Evolutionary conservation across 2,329 filamentous ascomycete species (phyloP), one percentile per base, ranked within the genome.

Genomic region (Alternaria novae-zelandiae): DNA sequence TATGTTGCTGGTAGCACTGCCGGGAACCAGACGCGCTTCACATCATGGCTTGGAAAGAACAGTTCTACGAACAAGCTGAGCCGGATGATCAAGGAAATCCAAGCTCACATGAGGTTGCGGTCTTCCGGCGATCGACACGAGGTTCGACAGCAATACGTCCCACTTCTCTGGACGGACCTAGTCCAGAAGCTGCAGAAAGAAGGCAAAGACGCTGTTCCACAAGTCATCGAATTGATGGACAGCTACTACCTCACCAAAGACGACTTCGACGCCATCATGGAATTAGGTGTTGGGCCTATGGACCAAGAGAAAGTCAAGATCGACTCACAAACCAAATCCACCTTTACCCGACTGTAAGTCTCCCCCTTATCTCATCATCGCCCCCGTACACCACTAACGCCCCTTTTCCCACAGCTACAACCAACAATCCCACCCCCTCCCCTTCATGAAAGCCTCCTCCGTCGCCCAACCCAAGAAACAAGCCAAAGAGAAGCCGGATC

Each of bases 171-270:
- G 93, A 87, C 91, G 49, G 88, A 90, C 74, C 86, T 95, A 21
- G 86, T 97, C 68, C 89, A 91, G 71, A 87, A 88, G 62, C 83
- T 99, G 57, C 87, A 93, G 72, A 79, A 83, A 0, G 90, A 96
- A 61, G 96, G 96, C 71, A 96, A 93, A 74, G 94, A 96, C 1
- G 87, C 87, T 8, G 91, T 97, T 5, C 86, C 88, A 1, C 90
- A 92, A 2, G 90, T 97, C 57, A 99, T 99, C 74, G 89, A 96
- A 57, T 85, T 97, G 57, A 98, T 99, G 96, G 96, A 99, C 77
- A 94, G 91, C 77, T 99, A 99, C 81, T 99, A 91, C 80, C 84
- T 99, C 61, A 98, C 96, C 1, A 91, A 91, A 66, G 96, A 99
- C 23, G 96, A 99, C 78, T 97, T 95, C 79, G 96, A 99, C 76